Conservation (phyloP, 306 rosid genomes). For the Mimosa bimucronata region DNA sequence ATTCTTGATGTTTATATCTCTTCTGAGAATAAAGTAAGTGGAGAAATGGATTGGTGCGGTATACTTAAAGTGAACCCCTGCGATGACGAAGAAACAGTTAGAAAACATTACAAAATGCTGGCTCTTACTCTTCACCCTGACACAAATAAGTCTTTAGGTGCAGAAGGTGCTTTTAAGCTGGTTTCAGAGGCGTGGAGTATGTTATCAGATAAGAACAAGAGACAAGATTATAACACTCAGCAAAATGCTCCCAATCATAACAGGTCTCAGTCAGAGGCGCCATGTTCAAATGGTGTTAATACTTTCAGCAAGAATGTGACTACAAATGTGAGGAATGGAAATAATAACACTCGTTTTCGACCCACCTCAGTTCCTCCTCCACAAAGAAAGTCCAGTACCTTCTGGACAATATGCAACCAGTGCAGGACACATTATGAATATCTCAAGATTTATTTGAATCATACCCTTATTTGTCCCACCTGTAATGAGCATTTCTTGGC, state of each 20-base stretch:
- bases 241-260: slow-evolving; percentile 45
- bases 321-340: slow-evolving; percentile 46
- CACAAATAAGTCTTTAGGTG: slow-evolving; percentile 76
- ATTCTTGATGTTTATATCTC: slow-evolving; percentile 65
- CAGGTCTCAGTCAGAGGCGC: slow-evolving; percentile 47
- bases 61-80: slow-evolving; percentile 59
- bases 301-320: slow-evolving; percentile 48
- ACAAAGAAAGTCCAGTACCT: slow-evolving; percentile 49
- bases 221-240: slow-evolving; percentile 58
- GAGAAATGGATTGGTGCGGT: slow-evolving; percentile 82
- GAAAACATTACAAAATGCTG: slow-evolving; percentile 68
- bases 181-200: slow-evolving; percentile 85
- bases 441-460: slow-evolving; percentile 68
- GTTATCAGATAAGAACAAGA: slow-evolving; percentile 66
- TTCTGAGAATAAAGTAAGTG: slow-evolving; percentile 65
- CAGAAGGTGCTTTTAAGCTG: slow-evolving; percentile 86
- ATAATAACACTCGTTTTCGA: slow-evolving; percentile 40
- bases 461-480: slow-evolving; percentile 66
- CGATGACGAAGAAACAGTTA: slow-evolving; percentile 61
- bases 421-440: slow-evolving; percentile 74
- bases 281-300: slow-evolving; percentile 51
- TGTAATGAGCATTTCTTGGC: slow-evolving; percentile 71
- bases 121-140: slow-evolving; percentile 82
- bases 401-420: slow-evolving; percentile 77
- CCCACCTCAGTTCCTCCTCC: slow-evolving; percentile 43